These are phyloP conservation scores for Ilex paraguariensis DNA, from an alignment of 305 asterid species.

Conservation along the genomic window DNA sequence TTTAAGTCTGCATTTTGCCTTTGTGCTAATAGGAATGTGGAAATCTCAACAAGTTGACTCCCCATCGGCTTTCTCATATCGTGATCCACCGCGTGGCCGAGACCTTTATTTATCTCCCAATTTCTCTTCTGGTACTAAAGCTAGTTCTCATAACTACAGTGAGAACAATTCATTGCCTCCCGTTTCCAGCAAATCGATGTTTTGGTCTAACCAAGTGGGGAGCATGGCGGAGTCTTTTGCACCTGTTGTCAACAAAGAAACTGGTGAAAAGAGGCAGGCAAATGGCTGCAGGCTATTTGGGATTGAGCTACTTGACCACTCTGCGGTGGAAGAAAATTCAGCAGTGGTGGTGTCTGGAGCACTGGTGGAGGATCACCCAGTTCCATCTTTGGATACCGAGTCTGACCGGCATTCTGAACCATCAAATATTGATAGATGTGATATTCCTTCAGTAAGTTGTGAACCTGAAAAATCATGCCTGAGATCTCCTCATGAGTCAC, in stretches of 20 bases:
- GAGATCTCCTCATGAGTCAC: slow-evolving; percentile 65
- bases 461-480: slow-evolving; percentile 80
- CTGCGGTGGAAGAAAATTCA: slow-evolving; percentile 44
- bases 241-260: slow-evolving; percentile 25
- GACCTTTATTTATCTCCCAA: slow-evolving; percentile 56
- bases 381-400: slow-evolving; percentile 42
- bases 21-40: slow-evolving; percentile 52
- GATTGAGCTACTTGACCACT: slow-evolving; percentile 58
- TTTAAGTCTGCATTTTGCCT: slow-evolving; percentile 1
- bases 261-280: slow-evolving; percentile 54
- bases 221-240: slow-evolving; percentile 48
- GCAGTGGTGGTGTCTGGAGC: slow-evolving; percentile 30
- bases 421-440: slow-evolving; percentile 39
- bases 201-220: slow-evolving; percentile 54
- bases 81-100: slow-evolving; percentile 42
- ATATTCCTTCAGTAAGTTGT: slow-evolving; percentile 63
- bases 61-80: slow-evolving; percentile 41
- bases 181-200: slow-evolving; percentile 34
- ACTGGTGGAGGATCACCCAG: slow-evolving; percentile 43
- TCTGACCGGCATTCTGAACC: slow-evolving; percentile 59
- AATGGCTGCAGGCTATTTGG: slow-evolving; percentile 83
- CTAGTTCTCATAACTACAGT: slow-evolving; percentile 27
- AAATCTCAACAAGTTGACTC: slow-evolving; percentile 56
- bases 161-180: slow-evolving; percentile 40
- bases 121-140: slow-evolving; percentile 38